Evolutionary conservation across 75 land plant genomes (phyloP), one percentile per base, ranked within the genome.

Genomic region (Selaginella tamariscina): DNA sequence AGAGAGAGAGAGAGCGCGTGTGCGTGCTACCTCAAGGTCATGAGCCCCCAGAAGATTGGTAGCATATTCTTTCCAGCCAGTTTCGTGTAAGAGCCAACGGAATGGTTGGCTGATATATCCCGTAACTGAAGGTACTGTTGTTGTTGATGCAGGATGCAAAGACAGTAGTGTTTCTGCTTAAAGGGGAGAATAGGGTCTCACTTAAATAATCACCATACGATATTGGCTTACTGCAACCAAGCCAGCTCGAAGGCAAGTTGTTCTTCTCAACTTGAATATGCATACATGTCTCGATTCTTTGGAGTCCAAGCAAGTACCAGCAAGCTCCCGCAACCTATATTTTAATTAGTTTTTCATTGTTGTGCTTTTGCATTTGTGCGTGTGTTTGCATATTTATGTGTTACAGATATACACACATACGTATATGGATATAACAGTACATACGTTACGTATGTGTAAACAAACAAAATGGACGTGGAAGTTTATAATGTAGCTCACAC

Each of bases 21-120:
- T 5, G 49, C 11, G 11, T 39, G 11, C 21, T 26, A 88, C 97
- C 97, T 93, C 65, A 93, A 82, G n/a, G 83, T 84, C 90, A 93
- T 82, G 24, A 93, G 70, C 30, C 98, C 95, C 98, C 98, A 93
- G 49, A 88, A 93, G 24, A 93, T 83, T 30, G 98, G 59, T 86
- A 89, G 21, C 78, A 76, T 64, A 89, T 82, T 67, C 79, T 84
- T 24, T 83, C 84, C 9, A 80, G 72, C 30, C 81, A 60, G 29
- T 78, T 80, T 24, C 56, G 69, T 69, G 81, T 85, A 1, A 84
- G 79, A 32, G 88, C 74, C 55, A 93, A 78, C 2, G 94, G 89
- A 5, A 93, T 71, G 27, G 94, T 84, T 75, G 74, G 76, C 26
- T 79, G 26, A 30, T 88, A 93, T 18, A 89, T 89, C 0, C 98